Evolutionary conservation across 2,329 filamentous ascomycete genomes (phyloP), one percentile per base, ranked within the genome.

Genomic region (Exophiala spinifera): DNA sequence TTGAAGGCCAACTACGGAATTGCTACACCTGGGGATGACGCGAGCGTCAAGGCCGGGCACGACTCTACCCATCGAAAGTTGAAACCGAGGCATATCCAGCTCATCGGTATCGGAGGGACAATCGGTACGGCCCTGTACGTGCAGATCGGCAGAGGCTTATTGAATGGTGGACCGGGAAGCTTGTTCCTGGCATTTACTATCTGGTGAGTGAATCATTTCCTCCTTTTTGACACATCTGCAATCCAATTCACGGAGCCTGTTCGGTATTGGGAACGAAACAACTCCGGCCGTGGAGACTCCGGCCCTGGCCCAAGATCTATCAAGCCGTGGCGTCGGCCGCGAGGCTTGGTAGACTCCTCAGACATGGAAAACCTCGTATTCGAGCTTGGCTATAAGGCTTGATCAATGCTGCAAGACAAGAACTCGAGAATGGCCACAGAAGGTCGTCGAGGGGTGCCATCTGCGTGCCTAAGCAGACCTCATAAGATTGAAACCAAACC

Each of bases 71-170:
- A 63, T 39, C 56, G 74, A 50, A 72, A 69, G 54, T 63, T 76
- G 17, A 75, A 74, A 56, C 69, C 73, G 13, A 65, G 74, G 56
- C 74, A 76, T 64, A 72, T 76, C 37, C 73, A 76, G 57, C 61
- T 76, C 53, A 76, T 76, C 52, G 74, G 73, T 37, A 75, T 76
- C 51, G 74, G 74, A 20, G 74, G 74, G 11, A 72, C 71, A 28
- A 74, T 76, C 61, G 72, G 73, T 17, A 74, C 70, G n/a, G 71
- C 69, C 0, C 59, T 76, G 31, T 74, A 70, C 55, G 73, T 75
- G 20, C 69, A 73, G 51, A 74, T 75, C 51, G 74, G 74, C 11
- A 64, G 68, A 44, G 69, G 66, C 15, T 53, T 76, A 52, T 64
- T 70, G 13, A 65, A 69, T 49, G 73, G 74, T 39, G 74, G 74